phyloP scores from a whole-genome alignment of 1,284 basidiomycete genomes.

The Malassezia dermatis region DNA sequence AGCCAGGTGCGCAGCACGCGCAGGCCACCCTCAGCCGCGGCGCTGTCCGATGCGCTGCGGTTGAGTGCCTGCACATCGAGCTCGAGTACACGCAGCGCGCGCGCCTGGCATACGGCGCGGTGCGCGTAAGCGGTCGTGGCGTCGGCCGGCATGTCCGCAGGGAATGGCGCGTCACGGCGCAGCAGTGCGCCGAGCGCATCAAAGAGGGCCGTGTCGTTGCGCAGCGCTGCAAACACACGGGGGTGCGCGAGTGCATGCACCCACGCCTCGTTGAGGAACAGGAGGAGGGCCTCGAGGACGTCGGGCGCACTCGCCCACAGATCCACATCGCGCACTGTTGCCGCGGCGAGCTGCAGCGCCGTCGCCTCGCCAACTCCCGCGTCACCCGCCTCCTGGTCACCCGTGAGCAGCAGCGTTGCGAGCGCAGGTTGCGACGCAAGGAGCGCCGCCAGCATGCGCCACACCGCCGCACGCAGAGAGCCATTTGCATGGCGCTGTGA shows the following conservation, averaged over 20 bases:
- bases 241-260: conserved; percentile 69
- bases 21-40: neutral
- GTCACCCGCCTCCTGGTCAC: conserved; percentile 53
- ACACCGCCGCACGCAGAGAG: conserved; percentile 61
- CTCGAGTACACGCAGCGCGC: conserved; percentile 58
- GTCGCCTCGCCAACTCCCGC: conserved; percentile 25
- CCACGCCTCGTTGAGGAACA: conserved; percentile 73
- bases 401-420: conserved; percentile 68
- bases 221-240: conserved; percentile 55
- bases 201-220: conserved; percentile 59
- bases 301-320: conserved; percentile 66
- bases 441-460: conserved; percentile 71
- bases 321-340: conserved; percentile 61
- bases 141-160: conserved; percentile 13
- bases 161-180: conserved; percentile 56
- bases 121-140: conserved; percentile 51
- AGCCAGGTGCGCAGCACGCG: neutral
- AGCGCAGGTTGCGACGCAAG: conserved; percentile 79
- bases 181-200: conserved; percentile 57
- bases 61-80: conserved; percentile 33
- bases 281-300: conserved; percentile 63
- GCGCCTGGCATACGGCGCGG: conserved; percentile 63
- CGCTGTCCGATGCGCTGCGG: neutral
- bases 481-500: conserved; percentile 56
- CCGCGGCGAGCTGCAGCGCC: conserved; percentile 53